Evolutionary conservation across 768 basidiomycete genomes (phyloP).

Genomic region (Pisolithus marmoratus): DNA sequence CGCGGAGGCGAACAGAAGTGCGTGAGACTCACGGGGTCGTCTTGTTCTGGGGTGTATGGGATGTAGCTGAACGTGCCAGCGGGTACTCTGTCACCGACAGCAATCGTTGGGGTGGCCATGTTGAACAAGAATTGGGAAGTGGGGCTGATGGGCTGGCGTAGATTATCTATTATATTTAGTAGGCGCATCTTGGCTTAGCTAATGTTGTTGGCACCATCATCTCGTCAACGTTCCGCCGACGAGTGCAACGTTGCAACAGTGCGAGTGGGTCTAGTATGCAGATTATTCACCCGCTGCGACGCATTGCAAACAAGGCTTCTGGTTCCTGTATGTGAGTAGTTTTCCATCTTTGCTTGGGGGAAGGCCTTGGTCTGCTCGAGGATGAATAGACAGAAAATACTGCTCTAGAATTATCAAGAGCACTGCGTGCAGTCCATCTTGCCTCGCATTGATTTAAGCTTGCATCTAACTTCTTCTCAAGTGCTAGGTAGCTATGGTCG

Average conservation of each 20-base stretch:
- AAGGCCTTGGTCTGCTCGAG: background rate
- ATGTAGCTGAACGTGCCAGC: slow-evolving; percentile 44
- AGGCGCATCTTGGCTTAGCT: background rate
- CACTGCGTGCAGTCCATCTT: background rate
- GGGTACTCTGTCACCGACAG: slow-evolving; percentile 50
- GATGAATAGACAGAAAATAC: background rate
- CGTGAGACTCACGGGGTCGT: slow-evolving; percentile 41
- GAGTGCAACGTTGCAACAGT: background rate
- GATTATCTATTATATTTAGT: background rate
- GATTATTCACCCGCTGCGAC: no score
- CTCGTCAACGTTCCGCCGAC: background rate
- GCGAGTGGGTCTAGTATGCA: no score
- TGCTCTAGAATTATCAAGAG: background rate
- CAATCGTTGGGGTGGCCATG: slow-evolving; percentile 31
- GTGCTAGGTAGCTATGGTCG: no score
- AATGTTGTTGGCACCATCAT: no score
- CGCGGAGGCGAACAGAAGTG: slow-evolving; percentile 5
- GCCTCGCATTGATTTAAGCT: no score
- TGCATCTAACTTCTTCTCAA: no score
- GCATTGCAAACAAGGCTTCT: background rate
- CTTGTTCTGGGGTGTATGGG: slow-evolving; percentile 58
- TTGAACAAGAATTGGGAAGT: background rate
- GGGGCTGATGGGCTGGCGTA: background rate
- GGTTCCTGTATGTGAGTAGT: background rate
- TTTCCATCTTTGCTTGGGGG: background rate